Evolutionary conservation across 257 asterid genomes (phyloP), one percentile per base, ranked within the genome.

Genomic region (Primulina huaijiensis): DNA sequence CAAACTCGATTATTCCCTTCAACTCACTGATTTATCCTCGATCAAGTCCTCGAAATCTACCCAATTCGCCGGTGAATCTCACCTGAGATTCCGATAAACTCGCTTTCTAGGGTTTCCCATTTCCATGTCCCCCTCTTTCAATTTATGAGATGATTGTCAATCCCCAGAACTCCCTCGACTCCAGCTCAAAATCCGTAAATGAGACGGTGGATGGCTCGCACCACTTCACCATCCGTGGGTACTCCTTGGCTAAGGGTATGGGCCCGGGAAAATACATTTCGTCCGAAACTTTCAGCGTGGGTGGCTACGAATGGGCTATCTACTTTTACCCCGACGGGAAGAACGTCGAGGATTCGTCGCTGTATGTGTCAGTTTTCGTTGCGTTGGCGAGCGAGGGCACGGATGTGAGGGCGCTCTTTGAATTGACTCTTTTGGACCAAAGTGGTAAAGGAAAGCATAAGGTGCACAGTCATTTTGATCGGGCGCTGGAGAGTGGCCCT

Each of bases 151-250:
- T 86, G 96, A 83, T 79, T 63, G 81, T 80, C 70, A 76, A 78
- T 68, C 76, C 82, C 75, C 27, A 40, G 68, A 68, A 23, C 73
- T 33, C 69, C 68, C 68, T 75, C 62, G 83, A 80, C 37, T 82
- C 93, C 7, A 81, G 84, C 71, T 90, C 97, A 27, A 84, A 82
- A 63, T 90, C 97, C 31, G 62, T 90, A 23, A 85, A 82, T 88
- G 96, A 90, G 76, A 90, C 97, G 59, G 87, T 90, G 67, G 87
- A 90, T 84, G 97, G 96, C 71, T 85, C 96, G 35, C 97, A 90
- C 84, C 78, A 81, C 59, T 88, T 90, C 85, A 88, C 92, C 76
- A 83, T 90, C 71, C 79, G 85, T 62, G 97, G 97, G 2, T 90
- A 90, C 89, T 90, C 97, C 1, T 68, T 90, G 75, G 93, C 97